phyloP scores from a whole-genome alignment of 2,329 filamentous ascomycete genomes.

The Xylariales sp. region DNA sequence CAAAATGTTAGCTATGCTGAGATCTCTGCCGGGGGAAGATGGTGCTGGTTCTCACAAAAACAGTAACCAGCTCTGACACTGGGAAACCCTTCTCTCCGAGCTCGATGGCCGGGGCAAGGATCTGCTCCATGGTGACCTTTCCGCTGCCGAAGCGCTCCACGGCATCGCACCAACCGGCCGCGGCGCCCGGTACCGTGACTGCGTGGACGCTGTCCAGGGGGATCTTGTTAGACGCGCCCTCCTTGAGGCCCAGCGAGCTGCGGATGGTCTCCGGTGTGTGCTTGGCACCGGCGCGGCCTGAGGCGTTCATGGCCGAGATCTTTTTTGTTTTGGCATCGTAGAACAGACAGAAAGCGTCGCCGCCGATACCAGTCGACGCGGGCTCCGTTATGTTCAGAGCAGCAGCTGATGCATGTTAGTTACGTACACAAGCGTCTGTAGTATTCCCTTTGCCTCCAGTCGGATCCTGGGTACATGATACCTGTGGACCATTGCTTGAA shows the following conservation, averaged over 20 bases:
- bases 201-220: constrained; percentile 74
- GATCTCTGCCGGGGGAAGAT: neutral
- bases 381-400: constrained; percentile 93
- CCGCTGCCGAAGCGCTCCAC: constrained; percentile 87
- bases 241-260: constrained; percentile 61
- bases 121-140: constrained; percentile 69
- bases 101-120: constrained; percentile 78
- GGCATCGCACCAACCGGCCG: constrained; percentile 90
- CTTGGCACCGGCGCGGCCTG: constrained; percentile 72
- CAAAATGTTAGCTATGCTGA: neutral
- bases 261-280: constrained; percentile 67
- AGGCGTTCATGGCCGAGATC: constrained; percentile 86
- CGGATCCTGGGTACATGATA: no score
- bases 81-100: constrained; percentile 87
- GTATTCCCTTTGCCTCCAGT: no score
- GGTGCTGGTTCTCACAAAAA: constrained; percentile 50
- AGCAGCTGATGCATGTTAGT: constrained; percentile 55
- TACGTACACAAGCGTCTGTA: no score
- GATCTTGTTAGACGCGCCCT: constrained; percentile 56
- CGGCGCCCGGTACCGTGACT: constrained; percentile 83
- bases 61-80: constrained; percentile 73
- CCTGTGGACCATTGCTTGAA: no score
- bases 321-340: constrained; percentile 80
- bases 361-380: constrained; percentile 88
- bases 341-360: constrained; percentile 94